Base-by-base conservation (phyloP, 1,284 basidiomycete genomes). In the Cutaneotrichosporon arboriforme region DNA sequence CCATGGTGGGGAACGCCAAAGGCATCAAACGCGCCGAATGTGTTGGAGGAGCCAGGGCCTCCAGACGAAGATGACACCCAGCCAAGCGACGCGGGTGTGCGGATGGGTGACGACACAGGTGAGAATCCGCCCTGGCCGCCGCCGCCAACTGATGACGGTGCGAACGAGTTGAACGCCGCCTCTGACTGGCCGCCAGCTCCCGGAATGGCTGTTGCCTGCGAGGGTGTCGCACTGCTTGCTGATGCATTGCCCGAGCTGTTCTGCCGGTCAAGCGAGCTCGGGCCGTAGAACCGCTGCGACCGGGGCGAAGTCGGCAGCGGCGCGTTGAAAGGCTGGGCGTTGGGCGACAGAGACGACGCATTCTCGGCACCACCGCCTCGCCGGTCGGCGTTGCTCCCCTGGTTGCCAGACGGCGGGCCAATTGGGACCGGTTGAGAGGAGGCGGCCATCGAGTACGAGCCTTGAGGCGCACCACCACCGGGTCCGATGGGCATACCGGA, bases 251-350 rank as follows among this genome's bases (percentile, higher is more conserved):
- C 47, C 8, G 37, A 41, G 15, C 31, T 20, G 41, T 39, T 34
- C 22, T 50, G 40, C 15, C 38, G 39, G 39, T 49, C 48, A 13
- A 34, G 40, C 13, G 18, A n/a, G 31, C 33, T 39, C 5, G 47
- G 21, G 26, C 43, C 44, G 36, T 55, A 70, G 54, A 66, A 72
- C 18, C 68, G 51, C 20, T 57, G 59, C 13, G 67, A 65, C 34
- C 65, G 60, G n/a, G 71, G 70, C 1, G 67, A 70, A 1, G 66
- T 60, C 2, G 66, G 65, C 3, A 66, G 57, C 8, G 67, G 57
- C 3, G 58, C 56, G 43, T 60, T 70, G 64, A 73, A 73, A 0
- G 72, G 72, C 51, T 68, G 68, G 15, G 72, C 72, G 8, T 62
- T 73, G 1, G 72, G 72, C 5, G 70, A 72, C 14, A 73, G 59